Evolutionary conservation across 306 rosid genomes (phyloP).

Genomic region (Adenanthera pavonina): DNA sequence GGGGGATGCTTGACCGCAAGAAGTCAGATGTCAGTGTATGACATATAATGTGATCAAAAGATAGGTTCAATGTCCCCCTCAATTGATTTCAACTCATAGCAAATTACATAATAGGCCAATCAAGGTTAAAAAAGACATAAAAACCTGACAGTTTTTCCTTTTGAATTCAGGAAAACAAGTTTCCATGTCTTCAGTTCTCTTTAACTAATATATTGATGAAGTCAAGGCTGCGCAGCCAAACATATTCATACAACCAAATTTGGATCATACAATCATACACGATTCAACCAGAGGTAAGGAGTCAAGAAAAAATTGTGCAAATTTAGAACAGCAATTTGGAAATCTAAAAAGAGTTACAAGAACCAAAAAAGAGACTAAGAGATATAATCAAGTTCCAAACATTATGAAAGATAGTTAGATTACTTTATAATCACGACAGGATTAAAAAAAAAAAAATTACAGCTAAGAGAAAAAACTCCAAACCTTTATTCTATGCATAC

Average conservation of each 20-base stretch:
- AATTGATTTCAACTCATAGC: slow-evolving; percentile 1
- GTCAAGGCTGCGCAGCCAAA: background rate
- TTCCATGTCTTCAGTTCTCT: background rate
- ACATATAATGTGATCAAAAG: background rate
- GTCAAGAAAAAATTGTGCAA: background rate
- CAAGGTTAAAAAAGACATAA: background rate
- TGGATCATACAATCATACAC: slow-evolving; percentile 13
- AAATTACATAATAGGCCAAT: slow-evolving; percentile 3
- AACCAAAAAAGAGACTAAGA: background rate
- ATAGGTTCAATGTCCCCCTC: background rate
- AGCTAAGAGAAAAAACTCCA: background rate
- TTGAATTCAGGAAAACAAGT: slow-evolving; percentile 3
- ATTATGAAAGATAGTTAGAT: background rate
- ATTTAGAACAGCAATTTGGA: background rate
- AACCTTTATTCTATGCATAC: background rate
- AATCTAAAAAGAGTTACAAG: background rate
- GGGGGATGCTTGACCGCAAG: background rate
- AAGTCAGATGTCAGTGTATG: slow-evolving; percentile 11
- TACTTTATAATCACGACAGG: background rate
- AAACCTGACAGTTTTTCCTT: background rate
- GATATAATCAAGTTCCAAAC: background rate
- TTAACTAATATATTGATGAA: background rate
- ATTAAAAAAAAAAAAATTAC: background rate
- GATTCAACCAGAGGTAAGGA: background rate
- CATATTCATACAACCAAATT: background rate